Percentiles rank a stretch among this genome's conserved stretches.
Conservation (phyloP, 352 stramenopile genomes). For the Phytophthora quininea region DNA sequence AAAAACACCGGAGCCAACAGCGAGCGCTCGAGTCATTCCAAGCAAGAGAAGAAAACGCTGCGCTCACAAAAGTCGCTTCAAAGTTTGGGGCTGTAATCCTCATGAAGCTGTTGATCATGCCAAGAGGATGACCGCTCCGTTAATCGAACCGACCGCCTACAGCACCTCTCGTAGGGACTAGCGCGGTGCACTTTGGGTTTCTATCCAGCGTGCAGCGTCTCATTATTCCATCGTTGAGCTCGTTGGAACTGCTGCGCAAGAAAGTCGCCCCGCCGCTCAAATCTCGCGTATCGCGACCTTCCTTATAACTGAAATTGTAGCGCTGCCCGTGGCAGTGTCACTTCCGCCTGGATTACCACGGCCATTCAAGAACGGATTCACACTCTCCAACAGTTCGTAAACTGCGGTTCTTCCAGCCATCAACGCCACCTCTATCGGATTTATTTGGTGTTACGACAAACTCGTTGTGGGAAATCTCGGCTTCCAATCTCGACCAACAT, state of each 20-base stretch:
- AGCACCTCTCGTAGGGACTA: slow-evolving; percentile 45
- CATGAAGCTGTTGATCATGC: no score
- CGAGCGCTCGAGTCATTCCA: no score
- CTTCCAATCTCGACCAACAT: slow-evolving; percentile 5
- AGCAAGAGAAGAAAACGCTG: no score
- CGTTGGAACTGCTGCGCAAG: slow-evolving; percentile 22
- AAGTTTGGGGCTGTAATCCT: no score
- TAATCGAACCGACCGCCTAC: slow-evolving; percentile 21
- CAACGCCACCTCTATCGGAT: slow-evolving; percentile 44
- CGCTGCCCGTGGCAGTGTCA: slow-evolving; percentile 34
- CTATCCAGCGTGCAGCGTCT: slow-evolving; percentile 31
- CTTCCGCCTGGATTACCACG: slow-evolving; percentile 13
- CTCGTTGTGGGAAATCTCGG: slow-evolving; percentile 43
- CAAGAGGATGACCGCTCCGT: no score
- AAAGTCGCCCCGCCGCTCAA: slow-evolving; percentile 31
- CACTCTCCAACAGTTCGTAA: neutral
- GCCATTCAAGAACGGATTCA: no score
- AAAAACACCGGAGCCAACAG: no score
- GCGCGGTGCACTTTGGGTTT: slow-evolving; percentile 44
- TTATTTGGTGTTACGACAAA: slow-evolving; percentile 53
- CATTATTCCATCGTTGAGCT: no score
- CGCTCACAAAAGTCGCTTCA: no score
- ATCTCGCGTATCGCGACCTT: slow-evolving; percentile 40
- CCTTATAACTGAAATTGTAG: slow-evolving; percentile 24
- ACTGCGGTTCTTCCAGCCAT: slow-evolving; percentile 40